phyloP scores from a whole-genome alignment of 495 filamentous ascomycete species.

The Platismatia glauca region DNA sequence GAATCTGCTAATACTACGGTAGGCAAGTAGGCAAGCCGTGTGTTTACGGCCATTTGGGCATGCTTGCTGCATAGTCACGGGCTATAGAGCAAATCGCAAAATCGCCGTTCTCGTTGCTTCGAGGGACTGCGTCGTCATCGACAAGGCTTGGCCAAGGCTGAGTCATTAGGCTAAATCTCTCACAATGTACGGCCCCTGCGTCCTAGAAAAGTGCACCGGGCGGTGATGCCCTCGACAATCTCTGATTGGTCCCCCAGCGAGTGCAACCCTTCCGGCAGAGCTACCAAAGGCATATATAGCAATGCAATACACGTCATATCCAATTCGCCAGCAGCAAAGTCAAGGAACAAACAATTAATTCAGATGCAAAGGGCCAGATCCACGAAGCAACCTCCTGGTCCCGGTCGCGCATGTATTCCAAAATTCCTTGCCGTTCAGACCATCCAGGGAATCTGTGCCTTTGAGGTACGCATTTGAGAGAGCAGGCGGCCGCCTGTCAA shows the following conservation, averaged over 20 bases:
- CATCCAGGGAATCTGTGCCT: conserved; percentile 2
- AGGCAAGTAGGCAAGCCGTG: background rate
- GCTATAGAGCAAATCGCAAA: background rate
- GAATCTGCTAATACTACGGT: background rate
- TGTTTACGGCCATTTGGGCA: background rate
- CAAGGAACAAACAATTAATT: background rate
- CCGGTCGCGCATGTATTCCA: background rate
- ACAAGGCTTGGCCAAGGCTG: background rate
- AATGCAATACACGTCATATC: background rate
- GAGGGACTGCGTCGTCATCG: background rate
- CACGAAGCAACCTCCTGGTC: background rate
- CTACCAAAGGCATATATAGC: background rate
- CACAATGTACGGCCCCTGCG: background rate
- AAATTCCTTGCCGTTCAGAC: background rate
- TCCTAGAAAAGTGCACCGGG: background rate
- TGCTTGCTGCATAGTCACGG: background rate
- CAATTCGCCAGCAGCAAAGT: background rate
- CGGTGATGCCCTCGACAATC: background rate
- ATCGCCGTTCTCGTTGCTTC: background rate
- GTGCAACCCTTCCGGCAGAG: background rate
- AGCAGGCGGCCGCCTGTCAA: background rate
- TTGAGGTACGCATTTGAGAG: background rate
- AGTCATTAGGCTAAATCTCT: background rate
- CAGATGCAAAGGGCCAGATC: background rate
- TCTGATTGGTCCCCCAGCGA: background rate